A percentile compares a stretch with the other conserved stretches of the same genome.
Evolutionary conservation across 768 basidiomycete species (phyloP).

Genomic region (Cyathus striatus): DNA sequence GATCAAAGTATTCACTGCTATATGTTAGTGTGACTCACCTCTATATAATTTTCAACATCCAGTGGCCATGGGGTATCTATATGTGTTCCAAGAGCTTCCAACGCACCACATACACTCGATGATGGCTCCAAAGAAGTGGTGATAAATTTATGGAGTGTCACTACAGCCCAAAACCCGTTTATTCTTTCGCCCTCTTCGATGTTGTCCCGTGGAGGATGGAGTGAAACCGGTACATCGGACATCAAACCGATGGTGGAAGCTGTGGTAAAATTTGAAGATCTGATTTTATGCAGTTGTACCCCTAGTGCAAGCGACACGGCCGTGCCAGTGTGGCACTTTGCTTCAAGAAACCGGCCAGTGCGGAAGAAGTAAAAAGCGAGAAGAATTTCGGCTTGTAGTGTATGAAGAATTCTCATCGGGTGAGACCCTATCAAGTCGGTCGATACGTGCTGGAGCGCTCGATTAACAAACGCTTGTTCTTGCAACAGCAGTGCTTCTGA

Average conservation of each 20-base stretch:
- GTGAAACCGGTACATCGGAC: conserved; percentile 35
- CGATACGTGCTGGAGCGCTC: conserved; percentile 42
- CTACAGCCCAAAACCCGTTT: conserved; percentile 62
- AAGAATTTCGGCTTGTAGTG: conserved; percentile 60
- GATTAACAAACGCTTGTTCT: conserved; percentile 42
- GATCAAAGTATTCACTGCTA: conserved; percentile 2
- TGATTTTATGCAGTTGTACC: conserved; percentile 41
- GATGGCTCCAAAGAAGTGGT: conserved; percentile 49
- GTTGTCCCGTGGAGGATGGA: conserved; percentile 33
- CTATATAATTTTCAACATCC: conserved; percentile 31
- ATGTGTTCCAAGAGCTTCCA: conserved; percentile 44
- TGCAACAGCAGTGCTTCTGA: conserved; percentile 32
- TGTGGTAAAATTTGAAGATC: conserved; percentile 30
- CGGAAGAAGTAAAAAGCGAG: conserved; percentile 63
- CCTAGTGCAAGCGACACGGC: conserved; percentile 47
- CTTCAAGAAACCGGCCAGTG: conserved; percentile 53
- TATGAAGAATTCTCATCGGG: conserved; percentile 42
- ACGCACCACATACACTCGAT: conserved; percentile 45
- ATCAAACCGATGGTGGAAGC: conserved; percentile 30
- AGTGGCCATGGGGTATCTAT: conserved; percentile 54
- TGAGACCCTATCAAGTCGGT: conserved; percentile 43
- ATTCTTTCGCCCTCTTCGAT: conserved; percentile 66
- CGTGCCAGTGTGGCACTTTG: conserved; percentile 49
- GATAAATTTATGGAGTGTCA: conserved; percentile 53
- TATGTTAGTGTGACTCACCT: conserved; percentile 18